Percentiles rank a stretch among this genome's conserved stretches.
Evolutionary conservation across 1,284 basidiomycete species (phyloP).

Genomic region (Megacollybia platyphylla): DNA sequence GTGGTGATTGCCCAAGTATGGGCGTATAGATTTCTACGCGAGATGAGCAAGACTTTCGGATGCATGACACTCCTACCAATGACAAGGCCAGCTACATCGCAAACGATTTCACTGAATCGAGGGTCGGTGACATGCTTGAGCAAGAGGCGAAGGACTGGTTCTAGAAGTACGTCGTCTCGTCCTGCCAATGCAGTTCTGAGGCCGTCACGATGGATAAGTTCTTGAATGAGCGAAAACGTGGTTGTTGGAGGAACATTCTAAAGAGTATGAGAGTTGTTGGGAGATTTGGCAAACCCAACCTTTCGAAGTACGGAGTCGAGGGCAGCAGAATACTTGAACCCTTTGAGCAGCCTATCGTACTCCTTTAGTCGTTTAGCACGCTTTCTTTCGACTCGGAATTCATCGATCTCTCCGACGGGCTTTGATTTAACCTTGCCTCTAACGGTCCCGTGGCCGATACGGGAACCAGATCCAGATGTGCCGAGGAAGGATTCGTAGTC

Average conservation of each 20-base stretch:
- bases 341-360: slow-evolving; percentile 85
- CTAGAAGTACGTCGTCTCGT: slow-evolving; percentile 88
- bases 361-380: slow-evolving; percentile 68
- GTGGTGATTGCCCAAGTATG: slow-evolving; percentile 85
- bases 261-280: slow-evolving; percentile 3
- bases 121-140: slow-evolving; percentile 83
- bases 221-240: slow-evolving; percentile 86
- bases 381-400: slow-evolving; percentile 66
- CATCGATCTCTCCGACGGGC: slow-evolving; percentile 44
- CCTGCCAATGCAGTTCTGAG: slow-evolving; percentile 79
- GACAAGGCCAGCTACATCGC: slow-evolving; percentile 72
- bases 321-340: slow-evolving; percentile 92
- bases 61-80: slow-evolving; percentile 49
- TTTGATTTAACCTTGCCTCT: slow-evolving; percentile 40
- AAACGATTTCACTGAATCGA: slow-evolving; percentile 81
- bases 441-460: slow-evolving; percentile 43
- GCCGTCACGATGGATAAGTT: slow-evolving; percentile 89
- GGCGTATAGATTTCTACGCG: slow-evolving; percentile 80
- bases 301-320: slow-evolving; percentile 82
- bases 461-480: slow-evolving; percentile 25
- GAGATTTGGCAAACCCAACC: slow-evolving; percentile 27
- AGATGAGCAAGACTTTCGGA: slow-evolving; percentile 2
- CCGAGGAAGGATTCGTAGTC: slow-evolving; percentile 69
- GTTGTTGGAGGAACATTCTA: slow-evolving; percentile 74
- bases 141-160: slow-evolving; percentile 81